A percentile compares a stretch with the other conserved stretches of the same genome.
Conservation (phyloP, 208 protist species). For the Tetramitus jugosus region DNA sequence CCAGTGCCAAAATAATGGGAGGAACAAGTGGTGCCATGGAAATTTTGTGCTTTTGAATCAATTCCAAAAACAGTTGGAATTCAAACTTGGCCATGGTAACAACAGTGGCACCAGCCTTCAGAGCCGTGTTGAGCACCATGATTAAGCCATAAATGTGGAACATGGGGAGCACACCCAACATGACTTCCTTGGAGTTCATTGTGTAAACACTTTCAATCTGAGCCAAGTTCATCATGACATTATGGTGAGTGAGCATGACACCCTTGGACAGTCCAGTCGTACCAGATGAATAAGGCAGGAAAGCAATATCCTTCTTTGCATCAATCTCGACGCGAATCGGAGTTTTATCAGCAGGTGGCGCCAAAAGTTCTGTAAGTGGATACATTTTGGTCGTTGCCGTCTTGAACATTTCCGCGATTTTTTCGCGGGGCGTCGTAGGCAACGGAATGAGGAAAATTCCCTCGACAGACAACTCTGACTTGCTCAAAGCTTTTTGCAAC, state of each 20-base stretch:
- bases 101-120: not conserved
- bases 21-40: slow-evolving; percentile 54
- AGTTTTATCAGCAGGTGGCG: not conserved
- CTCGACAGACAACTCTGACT: no score
- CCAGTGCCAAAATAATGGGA: slow-evolving; percentile 55
- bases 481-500: no score
- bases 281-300: slow-evolving; percentile 33
- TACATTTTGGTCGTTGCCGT: not conserved
- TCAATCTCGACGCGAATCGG: not conserved
- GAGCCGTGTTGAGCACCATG: not conserved
- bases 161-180: slow-evolving; percentile 39
- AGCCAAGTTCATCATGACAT: slow-evolving; percentile 43
- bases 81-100: not conserved
- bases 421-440: no score
- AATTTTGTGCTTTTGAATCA: slow-evolving; percentile 47
- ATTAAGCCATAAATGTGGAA: slow-evolving; percentile 53
- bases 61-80: not conserved
- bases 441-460: no score
- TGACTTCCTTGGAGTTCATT: slow-evolving; percentile 26
- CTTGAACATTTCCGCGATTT: no score
- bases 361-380: not conserved
- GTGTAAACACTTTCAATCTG: slow-evolving; percentile 33
- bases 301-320: slow-evolving; percentile 1
- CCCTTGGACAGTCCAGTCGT: slow-evolving; percentile 60
- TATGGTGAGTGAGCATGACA: slow-evolving; percentile 44